A percentile compares a stretch with the other conserved stretches of the same genome.
phyloP scores from a whole-genome alignment of 345 rosid species.

The Arabis alpina region DNA sequence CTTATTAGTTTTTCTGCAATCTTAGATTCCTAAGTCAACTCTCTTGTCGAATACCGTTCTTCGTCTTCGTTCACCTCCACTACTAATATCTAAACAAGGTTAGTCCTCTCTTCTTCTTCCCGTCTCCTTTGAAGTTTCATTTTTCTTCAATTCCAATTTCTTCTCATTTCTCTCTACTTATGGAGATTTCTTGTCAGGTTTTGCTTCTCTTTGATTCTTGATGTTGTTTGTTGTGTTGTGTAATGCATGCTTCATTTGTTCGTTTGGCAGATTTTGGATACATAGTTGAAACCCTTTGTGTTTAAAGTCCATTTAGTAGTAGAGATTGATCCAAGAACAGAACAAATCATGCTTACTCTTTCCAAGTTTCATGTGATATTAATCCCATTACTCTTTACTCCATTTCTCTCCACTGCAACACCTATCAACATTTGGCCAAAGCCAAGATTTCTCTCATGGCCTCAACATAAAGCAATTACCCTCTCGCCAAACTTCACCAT shows the following conservation, averaged over 20 bases:
- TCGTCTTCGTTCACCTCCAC: constrained; percentile 12
- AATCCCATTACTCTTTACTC: constrained; percentile 17
- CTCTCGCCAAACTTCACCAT: constrained; percentile 64
- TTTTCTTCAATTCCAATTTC: background rate
- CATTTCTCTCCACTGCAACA: constrained; percentile 23
- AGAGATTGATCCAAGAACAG: constrained; percentile 3
- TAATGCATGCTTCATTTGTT: background rate
- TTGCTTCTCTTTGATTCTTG: background rate
- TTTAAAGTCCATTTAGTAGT: constrained; percentile 1
- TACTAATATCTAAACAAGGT: background rate
- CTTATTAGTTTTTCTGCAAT: too few species aligned
- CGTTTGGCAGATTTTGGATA: constrained; percentile 26
- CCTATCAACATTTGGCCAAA: constrained; percentile 74
- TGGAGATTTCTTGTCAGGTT: background rate
- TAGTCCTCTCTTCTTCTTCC: constrained; percentile 11
- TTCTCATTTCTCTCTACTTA: background rate
- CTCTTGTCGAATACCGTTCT: background rate
- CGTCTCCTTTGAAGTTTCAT: background rate
- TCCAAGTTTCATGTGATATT: constrained; percentile 11
- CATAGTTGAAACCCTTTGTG: constrained; percentile 5
- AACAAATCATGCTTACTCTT: constrained; percentile 22
- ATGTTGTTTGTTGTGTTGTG: constrained; percentile 7
- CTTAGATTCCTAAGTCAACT: background rate
- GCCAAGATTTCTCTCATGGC: constrained; percentile 70
- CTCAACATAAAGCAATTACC: constrained; percentile 47